Evolutionary conservation across 345 rosid genomes (phyloP).

Genomic region (Moringa oleifera): DNA sequence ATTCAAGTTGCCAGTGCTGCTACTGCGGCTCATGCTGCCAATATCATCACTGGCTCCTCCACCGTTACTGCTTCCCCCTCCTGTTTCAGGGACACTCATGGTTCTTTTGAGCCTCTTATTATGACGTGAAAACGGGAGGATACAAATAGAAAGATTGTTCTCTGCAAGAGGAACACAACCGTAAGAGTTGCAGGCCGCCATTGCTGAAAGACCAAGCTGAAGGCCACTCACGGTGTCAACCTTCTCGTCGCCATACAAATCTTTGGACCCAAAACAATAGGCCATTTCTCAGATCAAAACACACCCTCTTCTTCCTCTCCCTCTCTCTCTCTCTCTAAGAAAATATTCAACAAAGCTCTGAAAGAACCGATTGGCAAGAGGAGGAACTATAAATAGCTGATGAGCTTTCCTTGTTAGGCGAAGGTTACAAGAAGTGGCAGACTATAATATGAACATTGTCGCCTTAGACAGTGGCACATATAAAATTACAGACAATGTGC

Average conservation of each 20-base stretch:
- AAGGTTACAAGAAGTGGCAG: no score
- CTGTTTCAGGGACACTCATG: constrained; percentile 25
- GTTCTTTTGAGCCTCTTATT: constrained; percentile 30
- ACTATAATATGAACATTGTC: no score
- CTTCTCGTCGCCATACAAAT: constrained; percentile 12
- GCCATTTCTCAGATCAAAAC: constrained; percentile 22
- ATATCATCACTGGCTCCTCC: no score
- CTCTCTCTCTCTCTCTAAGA: not conserved
- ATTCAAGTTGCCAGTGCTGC: constrained; percentile 29
- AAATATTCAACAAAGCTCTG: constrained; percentile 29
- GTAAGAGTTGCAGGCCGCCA: constrained; percentile 23
- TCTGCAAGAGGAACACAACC: constrained; percentile 20
- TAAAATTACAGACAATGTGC: no score
- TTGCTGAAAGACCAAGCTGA: constrained; percentile 18
- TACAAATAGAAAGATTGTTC: constrained; percentile 4
- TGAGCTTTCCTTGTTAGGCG: no score
- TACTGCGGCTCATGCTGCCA: constrained; percentile 23
- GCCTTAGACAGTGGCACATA: no score
- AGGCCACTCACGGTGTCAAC: no score
- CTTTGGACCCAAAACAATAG: constrained; percentile 7
- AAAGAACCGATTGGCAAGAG: constrained; percentile 23
- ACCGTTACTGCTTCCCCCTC: not conserved
- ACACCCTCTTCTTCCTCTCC: not conserved
- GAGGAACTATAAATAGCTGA: constrained; percentile 9
- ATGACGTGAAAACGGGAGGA: constrained; percentile 11